Evolutionary conservation across 345 rosid species (phyloP).

Genomic region (Combretum micranthum): DNA sequence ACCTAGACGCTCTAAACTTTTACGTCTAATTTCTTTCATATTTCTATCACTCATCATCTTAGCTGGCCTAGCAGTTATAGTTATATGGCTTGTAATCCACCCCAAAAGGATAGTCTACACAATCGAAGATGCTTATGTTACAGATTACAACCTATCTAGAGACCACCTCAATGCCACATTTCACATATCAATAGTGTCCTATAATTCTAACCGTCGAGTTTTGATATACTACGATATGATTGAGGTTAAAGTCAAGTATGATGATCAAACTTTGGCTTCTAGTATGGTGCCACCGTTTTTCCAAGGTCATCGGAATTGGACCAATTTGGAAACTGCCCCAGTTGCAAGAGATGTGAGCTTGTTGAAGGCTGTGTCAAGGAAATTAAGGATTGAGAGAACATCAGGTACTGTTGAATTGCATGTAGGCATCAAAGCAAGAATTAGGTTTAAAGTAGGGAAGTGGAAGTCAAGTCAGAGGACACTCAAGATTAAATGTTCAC

Average conservation of each 20-base stretch:
- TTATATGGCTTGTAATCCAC: conserved; percentile 57
- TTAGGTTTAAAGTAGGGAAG: conserved; percentile 58
- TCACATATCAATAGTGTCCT: conserved; percentile 37
- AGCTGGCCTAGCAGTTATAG: conserved; percentile 44
- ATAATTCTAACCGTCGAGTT: conserved; percentile 55
- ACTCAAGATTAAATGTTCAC: conserved; percentile 38
- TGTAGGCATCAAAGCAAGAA: conserved; percentile 43
- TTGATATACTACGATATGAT: conserved; percentile 55
- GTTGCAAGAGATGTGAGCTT: conserved; percentile 43
- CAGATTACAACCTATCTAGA: conserved; percentile 34
- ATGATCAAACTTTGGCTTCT: conserved; percentile 54
- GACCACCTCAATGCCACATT: conserved; percentile 63
- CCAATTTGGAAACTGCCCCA: conserved; percentile 39
- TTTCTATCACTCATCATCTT: conserved; percentile 40
- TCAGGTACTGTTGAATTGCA: conserved; percentile 42
- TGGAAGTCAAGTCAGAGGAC: conserved; percentile 44
- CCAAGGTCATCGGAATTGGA: conserved; percentile 55
- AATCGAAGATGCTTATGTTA: conserved; percentile 49
- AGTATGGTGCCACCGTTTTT: conserved; percentile 42
- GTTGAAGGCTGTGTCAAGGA: conserved; percentile 26
- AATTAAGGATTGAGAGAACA: conserved; percentile 32
- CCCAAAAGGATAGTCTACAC: conserved; percentile 51
- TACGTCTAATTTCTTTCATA: conserved; percentile 19
- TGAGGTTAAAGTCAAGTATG: conserved; percentile 41
- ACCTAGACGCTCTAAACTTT: conserved; percentile 11